A percentile compares a stretch with the other conserved stretches of the same genome.
Conservation (phyloP, 73 alveolate genomes). For the Vitrella brassicaformis region DNA sequence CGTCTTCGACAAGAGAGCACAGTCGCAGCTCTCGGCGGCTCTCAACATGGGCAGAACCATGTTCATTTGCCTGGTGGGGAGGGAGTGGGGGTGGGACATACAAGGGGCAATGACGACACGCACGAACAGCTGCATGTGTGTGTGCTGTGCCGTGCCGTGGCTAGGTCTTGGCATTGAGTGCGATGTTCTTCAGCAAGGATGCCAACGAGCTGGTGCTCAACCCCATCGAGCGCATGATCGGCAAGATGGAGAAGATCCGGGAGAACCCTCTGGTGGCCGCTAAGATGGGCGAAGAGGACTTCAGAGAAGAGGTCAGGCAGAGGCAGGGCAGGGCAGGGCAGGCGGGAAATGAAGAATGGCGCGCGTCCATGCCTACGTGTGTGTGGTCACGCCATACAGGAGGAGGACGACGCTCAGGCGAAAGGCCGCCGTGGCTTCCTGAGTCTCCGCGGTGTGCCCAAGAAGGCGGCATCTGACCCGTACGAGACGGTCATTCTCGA, state of each 20-base stretch:
- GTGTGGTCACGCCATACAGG: neutral
- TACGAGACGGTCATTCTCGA: conserved; percentile 4
- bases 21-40: neutral
- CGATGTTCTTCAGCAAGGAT: conserved; percentile 39
- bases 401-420: neutral
- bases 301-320: too few species aligned
- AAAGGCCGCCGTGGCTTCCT: conserved; percentile 36
- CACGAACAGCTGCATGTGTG: too few species aligned
- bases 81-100: too few species aligned
- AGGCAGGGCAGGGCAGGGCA: too few species aligned
- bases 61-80: neutral
- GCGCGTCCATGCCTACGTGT: neutral
- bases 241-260: conserved; percentile 8
- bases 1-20: neutral
- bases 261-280: neutral
- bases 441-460: too few species aligned
- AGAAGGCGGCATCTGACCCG: neutral
- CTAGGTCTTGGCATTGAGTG: neutral
- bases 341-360: neutral
- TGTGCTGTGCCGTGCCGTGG: too few species aligned
- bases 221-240: conserved; percentile 62
- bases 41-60: neutral
- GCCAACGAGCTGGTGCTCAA: conserved; percentile 49
- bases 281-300: conserved; percentile 6
- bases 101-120: too few species aligned